Conservation (phyloP, 192 early-diverging fungal species). For the Entomortierella lignicola region DNA sequence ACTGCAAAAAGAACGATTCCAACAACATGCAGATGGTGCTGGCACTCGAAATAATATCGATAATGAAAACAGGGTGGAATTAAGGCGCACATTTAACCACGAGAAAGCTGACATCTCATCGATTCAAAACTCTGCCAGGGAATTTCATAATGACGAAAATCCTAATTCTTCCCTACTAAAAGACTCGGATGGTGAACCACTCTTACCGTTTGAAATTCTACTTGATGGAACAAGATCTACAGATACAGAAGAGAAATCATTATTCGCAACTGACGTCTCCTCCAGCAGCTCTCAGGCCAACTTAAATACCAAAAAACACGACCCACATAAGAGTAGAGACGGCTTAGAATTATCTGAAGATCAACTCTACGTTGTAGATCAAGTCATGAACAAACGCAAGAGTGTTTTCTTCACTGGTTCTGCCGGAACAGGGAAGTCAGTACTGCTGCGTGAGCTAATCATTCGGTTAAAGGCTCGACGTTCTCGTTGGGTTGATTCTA, state of each 20-base stretch:
- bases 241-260: background rate
- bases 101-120: no score
- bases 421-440: conserved; percentile 62
- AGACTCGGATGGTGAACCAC: background rate
- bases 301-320: background rate
- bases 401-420: conserved; percentile 71
- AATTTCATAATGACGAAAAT: background rate
- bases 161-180: background rate
- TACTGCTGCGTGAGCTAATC: conserved; percentile 56
- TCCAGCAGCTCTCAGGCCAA: no score
- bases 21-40: background rate
- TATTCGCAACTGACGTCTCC: no score
- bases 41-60: no score
- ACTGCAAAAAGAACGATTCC: background rate
- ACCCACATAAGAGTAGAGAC: conserved; percentile 1
- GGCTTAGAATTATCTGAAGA: conserved; percentile 21
- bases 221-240: background rate
- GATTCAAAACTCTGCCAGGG: background rate
- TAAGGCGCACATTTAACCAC: no score
- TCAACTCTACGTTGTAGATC: conserved; percentile 39
- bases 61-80: no score
- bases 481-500: background rate
- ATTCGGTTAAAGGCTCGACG: conserved; percentile 16
- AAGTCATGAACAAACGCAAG: conserved; percentile 47
- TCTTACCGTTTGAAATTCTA: background rate